phyloP scores from a whole-genome alignment of 2,329 filamentous ascomycete genomes.

The Epichloe baconii region DNA sequence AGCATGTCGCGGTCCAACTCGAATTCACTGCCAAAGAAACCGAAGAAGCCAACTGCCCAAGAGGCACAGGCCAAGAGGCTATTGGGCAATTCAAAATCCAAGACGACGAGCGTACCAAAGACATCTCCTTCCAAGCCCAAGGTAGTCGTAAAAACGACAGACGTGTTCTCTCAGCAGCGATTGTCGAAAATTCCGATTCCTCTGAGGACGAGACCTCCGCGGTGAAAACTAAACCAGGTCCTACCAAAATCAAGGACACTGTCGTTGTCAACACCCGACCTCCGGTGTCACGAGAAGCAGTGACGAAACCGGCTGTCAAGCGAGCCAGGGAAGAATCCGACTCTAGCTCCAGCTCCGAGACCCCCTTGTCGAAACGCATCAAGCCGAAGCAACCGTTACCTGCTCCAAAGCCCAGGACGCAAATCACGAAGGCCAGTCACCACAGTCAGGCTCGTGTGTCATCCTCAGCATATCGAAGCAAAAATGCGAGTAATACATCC shows the following conservation, averaged over 20 bases:
- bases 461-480: constrained; percentile 26
- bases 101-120: constrained; percentile 18
- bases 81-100: constrained; percentile 24
- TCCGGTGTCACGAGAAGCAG: constrained; percentile 17
- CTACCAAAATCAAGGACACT: constrained; percentile 19
- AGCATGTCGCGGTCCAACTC: constrained; percentile 37
- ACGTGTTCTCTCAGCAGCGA: constrained; percentile 40
- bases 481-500: constrained; percentile 40
- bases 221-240: constrained; percentile 16
- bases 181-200: constrained; percentile 42
- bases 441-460: constrained; percentile 24
- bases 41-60: constrained; percentile 42
- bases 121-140: constrained; percentile 30
- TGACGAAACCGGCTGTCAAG: constrained; percentile 29
- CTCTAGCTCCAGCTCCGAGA: constrained; percentile 47
- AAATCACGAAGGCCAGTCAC: constrained; percentile 35
- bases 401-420: constrained; percentile 25
- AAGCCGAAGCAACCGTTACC: constrained; percentile 33
- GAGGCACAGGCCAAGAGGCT: constrained; percentile 45
- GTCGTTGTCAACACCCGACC: constrained; percentile 21
- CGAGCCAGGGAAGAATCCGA: constrained; percentile 39
- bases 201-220: constrained; percentile 34
- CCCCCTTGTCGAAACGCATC: constrained; percentile 43
- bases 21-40: constrained; percentile 34
- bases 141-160: constrained; percentile 21